Base-by-base conservation (phyloP, 2,329 filamentous ascomycete species). In the Talaromyces piceae region DNA sequence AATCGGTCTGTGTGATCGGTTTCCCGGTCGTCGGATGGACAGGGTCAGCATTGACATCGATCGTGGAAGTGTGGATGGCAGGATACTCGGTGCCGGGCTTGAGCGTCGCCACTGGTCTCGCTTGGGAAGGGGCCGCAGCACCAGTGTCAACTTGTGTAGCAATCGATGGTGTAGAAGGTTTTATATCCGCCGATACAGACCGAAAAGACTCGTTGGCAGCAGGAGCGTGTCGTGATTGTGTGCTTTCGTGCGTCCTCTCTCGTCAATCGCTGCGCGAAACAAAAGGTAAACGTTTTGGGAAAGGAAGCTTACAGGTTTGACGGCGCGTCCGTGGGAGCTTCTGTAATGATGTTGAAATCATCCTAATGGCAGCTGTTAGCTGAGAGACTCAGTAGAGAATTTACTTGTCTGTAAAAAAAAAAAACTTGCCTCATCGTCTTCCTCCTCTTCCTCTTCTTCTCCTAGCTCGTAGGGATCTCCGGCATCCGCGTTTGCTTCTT, bases 31-130 rank as follows among this genome's bases (percentile, higher is more conserved):
- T 76, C 16, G 86, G 83, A 67, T 94, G 91, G 2, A 86, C 73
- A 0, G 93, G 91, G 56, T 90, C 87, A 3, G 79, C 86, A 67
- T 94, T 83, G 49, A 96, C 80, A 63, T 97, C 88, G 56, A 97
- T 80, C 45, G 82, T 91, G 11, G 90, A 95, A 52, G 86, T 91
- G 37, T 76, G 78, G 26, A 81, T 69, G 33, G 78, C 86, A 73
- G 68, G 89, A 73, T 67, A 93, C 74, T 59, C 84, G 72, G 81
- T 80, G 46, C 82, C 79, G 55, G 75, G 68, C 72, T 78, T 69
- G 72, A 81, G 65, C 37, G 65, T 61, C 54, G 60, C 62, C 52
- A 62, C 59, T 47, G 68, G 69, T 55, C 63, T 68, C 48, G 67
- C 63, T 28, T 61, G 60, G 28, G 58, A 62, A 27, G 63, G 57